A percentile compares a stretch with the other conserved stretches of the same genome.
These are phyloP conservation scores for Sporothrix mexicana DNA, from an alignment of 2,329 filamentous ascomycete species.

Conservation along the genomic window DNA sequence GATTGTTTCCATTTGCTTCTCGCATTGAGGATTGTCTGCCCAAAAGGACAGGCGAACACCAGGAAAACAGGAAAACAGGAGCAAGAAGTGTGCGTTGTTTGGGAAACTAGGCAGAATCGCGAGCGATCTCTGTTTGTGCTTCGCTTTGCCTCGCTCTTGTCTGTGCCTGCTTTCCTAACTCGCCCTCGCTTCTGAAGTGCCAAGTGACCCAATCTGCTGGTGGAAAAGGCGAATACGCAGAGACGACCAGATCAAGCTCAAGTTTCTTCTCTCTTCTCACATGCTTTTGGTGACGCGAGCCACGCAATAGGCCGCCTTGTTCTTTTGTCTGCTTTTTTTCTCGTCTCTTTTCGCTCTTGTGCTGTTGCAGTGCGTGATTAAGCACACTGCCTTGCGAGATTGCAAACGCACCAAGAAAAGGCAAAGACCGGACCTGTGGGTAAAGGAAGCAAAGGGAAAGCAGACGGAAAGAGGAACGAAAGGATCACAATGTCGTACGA, in stretches of 20 bases:
- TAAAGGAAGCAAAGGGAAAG: background rate
- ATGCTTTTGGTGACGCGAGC: slow-evolving; percentile 2
- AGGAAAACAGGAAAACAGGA: background rate
- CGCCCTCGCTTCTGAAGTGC: background rate
- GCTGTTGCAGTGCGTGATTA: slow-evolving; percentile 1
- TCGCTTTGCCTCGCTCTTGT: background rate
- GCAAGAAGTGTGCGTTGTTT: slow-evolving; percentile 1
- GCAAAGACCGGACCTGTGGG: background rate
- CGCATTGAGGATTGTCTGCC: background rate
- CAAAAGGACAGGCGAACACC: background rate
- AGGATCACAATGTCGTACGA: slow-evolving; percentile 54
- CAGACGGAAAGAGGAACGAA: background rate
- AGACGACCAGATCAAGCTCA: background rate
- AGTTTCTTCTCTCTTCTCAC: background rate
- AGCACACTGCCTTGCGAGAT: slow-evolving; percentile 8
- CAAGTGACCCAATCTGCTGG: slow-evolving; percentile 17
- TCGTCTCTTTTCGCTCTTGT: background rate
- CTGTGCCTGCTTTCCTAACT: too few relatives aligned
- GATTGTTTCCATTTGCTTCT: background rate
- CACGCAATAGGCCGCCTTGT: background rate
- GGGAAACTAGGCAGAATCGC: background rate
- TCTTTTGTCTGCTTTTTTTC: background rate
- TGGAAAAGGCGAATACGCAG: background rate
- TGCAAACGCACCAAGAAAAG: slow-evolving; percentile 10
- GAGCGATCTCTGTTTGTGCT: too few relatives aligned